These are phyloP conservation scores for Leccinellum albellum DNA, from an alignment of 768 basidiomycete species.

Conservation along the genomic window DNA sequence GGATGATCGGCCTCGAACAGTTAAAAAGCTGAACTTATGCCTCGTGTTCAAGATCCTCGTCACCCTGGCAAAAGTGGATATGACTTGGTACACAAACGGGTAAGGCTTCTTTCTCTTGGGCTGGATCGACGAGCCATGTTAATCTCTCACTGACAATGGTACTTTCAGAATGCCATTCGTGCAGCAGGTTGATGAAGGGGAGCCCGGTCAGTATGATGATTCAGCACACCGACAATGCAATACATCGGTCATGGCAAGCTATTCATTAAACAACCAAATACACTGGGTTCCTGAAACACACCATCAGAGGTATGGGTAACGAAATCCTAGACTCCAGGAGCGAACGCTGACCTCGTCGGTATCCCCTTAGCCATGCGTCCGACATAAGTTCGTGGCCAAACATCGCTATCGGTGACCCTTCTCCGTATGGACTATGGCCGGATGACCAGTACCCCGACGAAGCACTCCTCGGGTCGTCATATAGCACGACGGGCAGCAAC, in stretches of 20 bases:
- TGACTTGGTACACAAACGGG: slow-evolving; percentile 9
- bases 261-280: not conserved
- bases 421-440: not conserved
- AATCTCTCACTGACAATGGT: not conserved
- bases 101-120: slow-evolving; percentile 1
- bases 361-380: not conserved
- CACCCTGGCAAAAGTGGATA: not conserved
- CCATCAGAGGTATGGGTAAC: slow-evolving; percentile 13
- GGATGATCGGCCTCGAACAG: not conserved
- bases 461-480: not conserved
- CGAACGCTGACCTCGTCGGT: not conserved
- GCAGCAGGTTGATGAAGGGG: not conserved
- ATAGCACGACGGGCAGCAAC: not conserved
- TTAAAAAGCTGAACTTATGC: slow-evolving; percentile 6
- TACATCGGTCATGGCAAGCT: not conserved
- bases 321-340: not conserved
- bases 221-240: slow-evolving; percentile 3
- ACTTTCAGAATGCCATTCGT: not conserved
- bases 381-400: slow-evolving; percentile 2
- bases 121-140: not conserved
- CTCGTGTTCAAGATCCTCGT: not conserved
- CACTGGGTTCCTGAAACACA: not conserved
- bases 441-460: not conserved
- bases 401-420: too few species aligned
- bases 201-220: not conserved